A percentile compares a stretch with the other conserved stretches of the same genome.
phyloP scores from a whole-genome alignment of 805 yeast species.

The Nakazawaea populi region DNA sequence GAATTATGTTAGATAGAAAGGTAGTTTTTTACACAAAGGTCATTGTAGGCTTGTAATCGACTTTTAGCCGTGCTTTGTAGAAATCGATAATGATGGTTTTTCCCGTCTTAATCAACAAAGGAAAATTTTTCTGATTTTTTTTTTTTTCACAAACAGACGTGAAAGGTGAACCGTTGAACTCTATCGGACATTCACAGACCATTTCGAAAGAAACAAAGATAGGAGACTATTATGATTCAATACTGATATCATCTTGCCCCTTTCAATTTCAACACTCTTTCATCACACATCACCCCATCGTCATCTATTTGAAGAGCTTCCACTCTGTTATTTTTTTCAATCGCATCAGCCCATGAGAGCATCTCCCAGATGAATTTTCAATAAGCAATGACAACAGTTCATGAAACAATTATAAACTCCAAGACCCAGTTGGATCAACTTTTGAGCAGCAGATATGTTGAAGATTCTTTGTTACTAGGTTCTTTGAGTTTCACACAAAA shows the following conservation, averaged over 20 bases:
- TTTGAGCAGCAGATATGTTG: slow-evolving; percentile 21
- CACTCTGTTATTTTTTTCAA: not conserved
- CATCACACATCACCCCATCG: not conserved
- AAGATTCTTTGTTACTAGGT: slow-evolving; percentile 43
- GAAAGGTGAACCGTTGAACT: not conserved
- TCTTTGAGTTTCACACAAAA: slow-evolving; percentile 42
- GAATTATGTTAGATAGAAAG: slow-evolving; percentile 27
- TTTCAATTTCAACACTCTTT: not conserved
- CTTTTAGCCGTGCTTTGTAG: too few species aligned
- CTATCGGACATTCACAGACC: too few species aligned
- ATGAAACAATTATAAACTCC: slow-evolving; percentile 1
- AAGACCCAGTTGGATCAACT: slow-evolving; percentile 26
- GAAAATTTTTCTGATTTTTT: not conserved
- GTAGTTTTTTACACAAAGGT: not conserved
- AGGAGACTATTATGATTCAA: slow-evolving; percentile 1
- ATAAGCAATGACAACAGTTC: not conserved
- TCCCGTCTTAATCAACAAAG: not conserved
- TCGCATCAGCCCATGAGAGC: not conserved
- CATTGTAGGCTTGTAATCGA: too few species aligned
- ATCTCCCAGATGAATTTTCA: not conserved
- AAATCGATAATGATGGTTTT: too few species aligned
- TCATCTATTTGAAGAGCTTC: not conserved
- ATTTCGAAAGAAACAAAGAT: not conserved
- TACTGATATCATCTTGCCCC: not conserved
- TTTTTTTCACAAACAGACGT: not conserved